Evolutionary conservation across 805 yeast species (phyloP).

Genomic region (Candida nitratophila): DNA sequence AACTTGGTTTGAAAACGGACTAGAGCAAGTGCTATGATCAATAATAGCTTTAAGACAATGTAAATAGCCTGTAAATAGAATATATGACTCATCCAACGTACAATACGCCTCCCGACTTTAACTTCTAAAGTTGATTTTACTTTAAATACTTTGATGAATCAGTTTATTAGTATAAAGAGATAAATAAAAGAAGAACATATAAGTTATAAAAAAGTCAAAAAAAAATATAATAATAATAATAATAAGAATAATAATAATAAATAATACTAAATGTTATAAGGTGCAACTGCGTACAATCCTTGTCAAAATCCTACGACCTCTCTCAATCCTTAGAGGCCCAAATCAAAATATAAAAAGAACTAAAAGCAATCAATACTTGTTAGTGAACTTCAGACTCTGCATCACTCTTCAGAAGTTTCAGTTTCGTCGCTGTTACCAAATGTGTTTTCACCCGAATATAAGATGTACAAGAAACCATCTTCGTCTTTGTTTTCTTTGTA

Average conservation of each 20-base stretch:
- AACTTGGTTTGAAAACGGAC: constrained; percentile 4
- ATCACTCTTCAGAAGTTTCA: background rate
- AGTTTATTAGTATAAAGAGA: too few species aligned
- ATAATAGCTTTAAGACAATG: too few species aligned
- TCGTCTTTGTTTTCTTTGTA: constrained; percentile 97
- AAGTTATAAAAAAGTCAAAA: too few species aligned
- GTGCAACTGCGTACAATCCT: too few species aligned
- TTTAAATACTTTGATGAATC: too few species aligned
- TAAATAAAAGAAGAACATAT: background rate
- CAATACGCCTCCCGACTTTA: too few species aligned
- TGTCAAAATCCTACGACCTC: too few species aligned
- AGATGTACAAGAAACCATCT: constrained; percentile 93
- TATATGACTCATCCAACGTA: too few species aligned
- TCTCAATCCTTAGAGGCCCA: background rate
- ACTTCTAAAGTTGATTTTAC: too few species aligned
- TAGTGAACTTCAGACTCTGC: background rate
- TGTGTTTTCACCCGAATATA: constrained; percentile 96
- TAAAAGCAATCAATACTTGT: too few species aligned
- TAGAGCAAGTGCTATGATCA: too few species aligned
- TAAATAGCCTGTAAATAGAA: background rate
- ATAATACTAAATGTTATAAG: background rate
- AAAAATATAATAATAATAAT: background rate
- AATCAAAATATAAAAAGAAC: background rate
- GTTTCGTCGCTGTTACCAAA: constrained; percentile 52
- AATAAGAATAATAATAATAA: background rate